Percentiles rank a stretch among this genome's conserved stretches.
phyloP scores from a whole-genome alignment of 2,329 filamentous ascomycete genomes.

The Harringtonia lauricola region DNA sequence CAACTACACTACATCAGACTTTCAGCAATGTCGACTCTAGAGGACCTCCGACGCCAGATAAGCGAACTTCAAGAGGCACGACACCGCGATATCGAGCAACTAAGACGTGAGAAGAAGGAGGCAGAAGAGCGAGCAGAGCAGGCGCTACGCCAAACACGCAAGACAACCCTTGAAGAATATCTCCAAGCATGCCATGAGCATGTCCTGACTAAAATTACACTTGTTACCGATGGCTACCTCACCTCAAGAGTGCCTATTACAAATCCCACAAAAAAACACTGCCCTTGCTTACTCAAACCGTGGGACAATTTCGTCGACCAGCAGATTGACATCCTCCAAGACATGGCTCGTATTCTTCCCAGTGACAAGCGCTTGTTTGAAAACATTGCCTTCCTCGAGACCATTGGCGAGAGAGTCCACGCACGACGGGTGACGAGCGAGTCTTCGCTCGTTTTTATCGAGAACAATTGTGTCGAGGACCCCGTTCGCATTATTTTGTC shows the following conservation, averaged over 20 bases:
- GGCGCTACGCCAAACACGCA: slow-evolving; percentile 11
- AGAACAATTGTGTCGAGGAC: slow-evolving; percentile 11
- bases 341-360: slow-evolving; percentile 14
- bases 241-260: slow-evolving; percentile 18
- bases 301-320: slow-evolving; percentile 19
- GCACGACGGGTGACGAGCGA: slow-evolving; percentile 14
- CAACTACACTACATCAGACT: too few relatives aligned
- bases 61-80: background rate
- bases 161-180: slow-evolving; percentile 20
- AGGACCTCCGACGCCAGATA: too few relatives aligned
- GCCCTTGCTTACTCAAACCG: slow-evolving; percentile 16
- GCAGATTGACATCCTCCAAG: slow-evolving; percentile 10
- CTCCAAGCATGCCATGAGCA: slow-evolving; percentile 18
- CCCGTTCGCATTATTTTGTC: slow-evolving; percentile 4
- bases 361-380: slow-evolving; percentile 16
- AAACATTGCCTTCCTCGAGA: slow-evolving; percentile 13
- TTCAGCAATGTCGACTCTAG: too few relatives aligned
- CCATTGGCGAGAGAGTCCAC: slow-evolving; percentile 13
- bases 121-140: slow-evolving; percentile 7
- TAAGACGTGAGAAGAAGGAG: background rate
- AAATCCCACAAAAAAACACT: slow-evolving; percentile 19
- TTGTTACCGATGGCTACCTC: slow-evolving; percentile 16
- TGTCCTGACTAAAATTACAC: slow-evolving; percentile 14
- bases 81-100: background rate
- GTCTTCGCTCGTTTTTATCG: slow-evolving; percentile 10